Percentiles rank a stretch among this genome's conserved stretches.
phyloP scores from a whole-genome alignment of 139 green algal species.

The Closterium sp. region DNA sequence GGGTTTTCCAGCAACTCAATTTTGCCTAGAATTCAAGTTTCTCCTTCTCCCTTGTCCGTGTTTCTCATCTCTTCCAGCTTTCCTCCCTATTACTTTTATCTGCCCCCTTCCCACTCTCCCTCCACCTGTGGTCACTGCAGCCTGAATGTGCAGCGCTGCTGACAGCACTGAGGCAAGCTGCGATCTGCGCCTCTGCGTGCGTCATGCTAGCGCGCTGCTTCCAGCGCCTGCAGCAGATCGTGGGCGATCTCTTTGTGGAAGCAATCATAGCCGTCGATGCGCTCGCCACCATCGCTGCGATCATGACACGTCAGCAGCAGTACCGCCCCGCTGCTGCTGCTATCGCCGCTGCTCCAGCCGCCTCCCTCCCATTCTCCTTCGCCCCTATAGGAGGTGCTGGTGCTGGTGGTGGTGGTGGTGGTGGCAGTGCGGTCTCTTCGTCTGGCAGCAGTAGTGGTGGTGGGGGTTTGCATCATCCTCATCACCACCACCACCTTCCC shows the following conservation, averaged over 20 bases:
- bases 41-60: too few species aligned
- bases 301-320: constrained; percentile 14
- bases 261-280: background rate
- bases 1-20: too few species aligned
- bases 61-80: too few species aligned
- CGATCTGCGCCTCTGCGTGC: background rate
- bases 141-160: constrained; percentile 14
- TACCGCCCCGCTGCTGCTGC: background rate
- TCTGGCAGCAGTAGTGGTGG: too few species aligned
- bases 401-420: too few species aligned
- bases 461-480: too few species aligned
- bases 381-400: too few species aligned
- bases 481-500: too few species aligned
- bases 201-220: constrained; percentile 18
- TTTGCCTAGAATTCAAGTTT: too few species aligned
- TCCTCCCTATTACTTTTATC: background rate
- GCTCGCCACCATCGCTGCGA: background rate
- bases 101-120: too few species aligned
- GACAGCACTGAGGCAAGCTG: background rate
- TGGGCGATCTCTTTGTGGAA: background rate
- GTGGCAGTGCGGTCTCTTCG: too few species aligned
- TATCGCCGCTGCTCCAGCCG: background rate
- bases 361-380: too few species aligned
- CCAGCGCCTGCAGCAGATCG: constrained; percentile 21
- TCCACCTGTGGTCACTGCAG: background rate